These are phyloP conservation scores for Aspergillus tanneri DNA, from an alignment of 2,329 filamentous ascomycete species.

Conservation along the genomic window DNA sequence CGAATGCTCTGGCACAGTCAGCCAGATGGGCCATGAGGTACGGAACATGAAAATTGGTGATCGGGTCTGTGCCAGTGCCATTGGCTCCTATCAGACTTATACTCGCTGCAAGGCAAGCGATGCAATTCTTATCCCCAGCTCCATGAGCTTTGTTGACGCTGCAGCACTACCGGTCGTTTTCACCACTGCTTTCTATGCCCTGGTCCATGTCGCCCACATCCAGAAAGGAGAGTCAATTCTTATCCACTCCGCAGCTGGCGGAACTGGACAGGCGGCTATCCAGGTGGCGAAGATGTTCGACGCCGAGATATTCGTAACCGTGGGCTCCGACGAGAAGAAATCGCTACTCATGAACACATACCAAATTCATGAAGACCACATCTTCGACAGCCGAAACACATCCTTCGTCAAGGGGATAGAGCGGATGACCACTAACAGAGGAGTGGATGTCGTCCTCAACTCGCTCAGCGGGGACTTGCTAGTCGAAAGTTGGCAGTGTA, in stretches of 20 bases:
- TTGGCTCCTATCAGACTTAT: neutral
- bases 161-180: conserved; percentile 1
- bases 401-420: conserved; percentile 22
- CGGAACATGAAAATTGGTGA: neutral
- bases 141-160: neutral
- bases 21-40: neutral
- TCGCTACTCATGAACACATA: conserved; percentile 24
- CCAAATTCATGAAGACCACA: conserved; percentile 22
- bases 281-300: conserved; percentile 24
- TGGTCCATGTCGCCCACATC: conserved; percentile 20
- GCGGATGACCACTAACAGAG: conserved; percentile 18
- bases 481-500: neutral
- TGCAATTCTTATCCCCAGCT: neutral
- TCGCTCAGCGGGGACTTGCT: neutral
- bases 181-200: conserved; percentile 20
- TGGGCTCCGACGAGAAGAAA: conserved; percentile 26
- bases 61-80: neutral
- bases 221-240: conserved; percentile 22
- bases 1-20: neutral
- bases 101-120: neutral
- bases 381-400: conserved; percentile 28
- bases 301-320: conserved; percentile 28
- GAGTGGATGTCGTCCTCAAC: conserved; percentile 21
- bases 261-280: conserved; percentile 30
- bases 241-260: conserved; percentile 30